Evolutionary conservation across 2,329 filamentous ascomycete species (phyloP).

Genomic region (Fusarium proliferatum): DNA sequence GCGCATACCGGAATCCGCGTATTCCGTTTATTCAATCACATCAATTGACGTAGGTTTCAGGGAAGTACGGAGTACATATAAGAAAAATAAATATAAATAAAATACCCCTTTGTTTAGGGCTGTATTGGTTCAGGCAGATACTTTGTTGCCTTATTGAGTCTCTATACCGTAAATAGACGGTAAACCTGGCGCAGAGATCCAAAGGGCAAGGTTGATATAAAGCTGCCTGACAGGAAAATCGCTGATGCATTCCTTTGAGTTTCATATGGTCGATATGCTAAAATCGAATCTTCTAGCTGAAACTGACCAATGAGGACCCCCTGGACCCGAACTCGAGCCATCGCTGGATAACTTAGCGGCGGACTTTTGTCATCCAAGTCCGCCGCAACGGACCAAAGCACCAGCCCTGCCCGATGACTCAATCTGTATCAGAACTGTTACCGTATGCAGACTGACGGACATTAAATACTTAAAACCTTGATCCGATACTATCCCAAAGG

Average conservation of each 20-base stretch:
- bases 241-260: not conserved
- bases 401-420: slow-evolving; percentile 10
- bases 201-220: not conserved
- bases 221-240: not conserved
- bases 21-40: slow-evolving; percentile 3
- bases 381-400: slow-evolving; percentile 10
- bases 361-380: slow-evolving; percentile 30
- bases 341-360: slow-evolving; percentile 11
- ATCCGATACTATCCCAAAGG: not conserved
- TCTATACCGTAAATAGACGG: not conserved
- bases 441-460: not conserved
- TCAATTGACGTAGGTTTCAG: not conserved
- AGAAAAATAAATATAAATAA: not conserved
- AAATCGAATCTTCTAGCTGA: slow-evolving; percentile 27
- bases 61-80: not conserved
- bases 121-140: not conserved
- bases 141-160: not conserved
- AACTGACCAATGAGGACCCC: slow-evolving; percentile 23
- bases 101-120: not conserved
- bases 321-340: slow-evolving; percentile 21
- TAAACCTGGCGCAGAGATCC: not conserved
- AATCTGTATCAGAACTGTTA: not conserved
- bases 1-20: slow-evolving; percentile 11
- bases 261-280: slow-evolving; percentile 8
- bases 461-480: not conserved